Conservation (phyloP, 768 basidiomycete species). For the Termitomyces sp. region DNA sequence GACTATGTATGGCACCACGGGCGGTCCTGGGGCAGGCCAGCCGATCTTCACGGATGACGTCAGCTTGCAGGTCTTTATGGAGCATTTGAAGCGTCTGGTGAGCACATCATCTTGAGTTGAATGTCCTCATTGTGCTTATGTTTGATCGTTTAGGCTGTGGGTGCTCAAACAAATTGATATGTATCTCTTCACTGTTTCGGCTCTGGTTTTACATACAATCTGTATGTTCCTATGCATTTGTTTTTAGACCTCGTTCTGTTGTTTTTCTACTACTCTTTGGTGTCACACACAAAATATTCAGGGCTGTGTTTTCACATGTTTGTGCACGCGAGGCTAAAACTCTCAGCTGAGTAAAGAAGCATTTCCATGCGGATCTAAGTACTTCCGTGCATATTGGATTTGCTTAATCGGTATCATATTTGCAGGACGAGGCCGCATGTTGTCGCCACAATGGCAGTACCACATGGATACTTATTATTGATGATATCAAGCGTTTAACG, state of each 20-base stretch:
- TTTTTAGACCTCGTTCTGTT: conserved; percentile 14
- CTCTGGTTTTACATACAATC: not conserved
- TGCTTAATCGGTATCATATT: too few species aligned
- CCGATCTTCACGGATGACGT: conserved; percentile 99
- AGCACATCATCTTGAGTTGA: conserved; percentile 21
- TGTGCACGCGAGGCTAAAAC: not conserved
- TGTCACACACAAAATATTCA: conserved; percentile 4
- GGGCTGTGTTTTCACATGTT: conserved; percentile 3
- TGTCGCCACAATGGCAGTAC: too few species aligned
- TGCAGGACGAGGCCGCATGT: too few species aligned
- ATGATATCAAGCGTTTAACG: too few species aligned
- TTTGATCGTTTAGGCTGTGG: conserved; percentile 45
- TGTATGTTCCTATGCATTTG: conserved; percentile 1
- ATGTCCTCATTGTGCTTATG: conserved; percentile 2
- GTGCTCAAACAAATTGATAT: conserved; percentile 60
- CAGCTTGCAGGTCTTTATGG: conserved; percentile 97
- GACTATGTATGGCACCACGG: conserved; percentile 81
- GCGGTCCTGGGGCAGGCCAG: conserved; percentile 68
- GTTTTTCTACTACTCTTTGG: not conserved
- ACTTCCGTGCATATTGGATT: too few species aligned
- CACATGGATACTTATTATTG: too few species aligned
- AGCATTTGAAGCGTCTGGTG: conserved; percentile 91
- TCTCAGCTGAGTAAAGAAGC: not conserved
- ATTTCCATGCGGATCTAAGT: not conserved
- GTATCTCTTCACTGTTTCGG: conserved; percentile 4